Evolutionary conservation across 805 yeast species (phyloP).

Genomic region (Ogataea nonfermentans): DNA sequence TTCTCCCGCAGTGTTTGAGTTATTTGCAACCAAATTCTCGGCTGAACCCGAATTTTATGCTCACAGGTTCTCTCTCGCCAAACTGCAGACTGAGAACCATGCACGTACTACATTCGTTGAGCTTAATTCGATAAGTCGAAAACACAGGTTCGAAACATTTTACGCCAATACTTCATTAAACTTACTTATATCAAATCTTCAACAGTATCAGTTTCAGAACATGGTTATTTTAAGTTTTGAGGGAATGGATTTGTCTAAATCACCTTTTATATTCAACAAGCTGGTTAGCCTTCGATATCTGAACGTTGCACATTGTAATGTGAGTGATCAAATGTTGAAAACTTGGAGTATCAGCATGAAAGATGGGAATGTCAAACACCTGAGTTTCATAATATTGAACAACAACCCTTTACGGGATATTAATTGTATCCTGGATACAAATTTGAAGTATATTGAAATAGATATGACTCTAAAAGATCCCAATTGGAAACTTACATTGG

Average conservation of each 20-base stretch:
- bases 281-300: conserved; percentile 19
- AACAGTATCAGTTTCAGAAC: conserved; percentile 7
- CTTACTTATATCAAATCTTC: conserved; percentile 15
- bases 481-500: background rate
- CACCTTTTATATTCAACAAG: conserved; percentile 6
- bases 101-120: conserved; percentile 20
- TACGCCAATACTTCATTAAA: conserved; percentile 26
- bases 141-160: conserved; percentile 37
- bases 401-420: conserved; percentile 13
- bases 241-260: conserved; percentile 11
- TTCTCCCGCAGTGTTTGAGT: conserved; percentile 27
- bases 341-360: conserved; percentile 28
- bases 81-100: conserved; percentile 15
- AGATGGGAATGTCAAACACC: conserved; percentile 24
- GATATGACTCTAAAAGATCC: background rate
- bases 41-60: conserved; percentile 14
- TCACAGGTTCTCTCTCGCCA: conserved; percentile 21
- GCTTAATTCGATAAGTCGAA: conserved; percentile 17
- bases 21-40: conserved; percentile 30
- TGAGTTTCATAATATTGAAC: conserved; percentile 20
- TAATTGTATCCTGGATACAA: conserved; percentile 7
- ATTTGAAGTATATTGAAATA: conserved; percentile 1
- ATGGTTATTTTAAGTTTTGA: conserved; percentile 22
- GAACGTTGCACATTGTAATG: conserved; percentile 20
- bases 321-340: conserved; percentile 23